Conservation (phyloP, 176 grass and related monocot species). For the Eragrostis curvula region DNA sequence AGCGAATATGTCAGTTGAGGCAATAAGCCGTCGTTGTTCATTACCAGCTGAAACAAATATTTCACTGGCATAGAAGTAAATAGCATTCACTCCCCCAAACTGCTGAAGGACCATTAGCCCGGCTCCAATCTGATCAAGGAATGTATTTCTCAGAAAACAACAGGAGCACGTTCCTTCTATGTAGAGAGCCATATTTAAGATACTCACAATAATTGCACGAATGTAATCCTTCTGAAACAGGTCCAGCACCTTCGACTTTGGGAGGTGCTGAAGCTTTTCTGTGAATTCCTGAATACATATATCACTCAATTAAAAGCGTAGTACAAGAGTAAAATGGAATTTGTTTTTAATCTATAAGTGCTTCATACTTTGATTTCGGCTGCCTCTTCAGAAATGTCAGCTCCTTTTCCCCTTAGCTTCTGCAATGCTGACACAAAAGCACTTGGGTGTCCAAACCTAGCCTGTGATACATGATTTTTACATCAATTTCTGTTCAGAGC, state of each 20-base stretch:
- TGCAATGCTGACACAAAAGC: constrained; percentile 55
- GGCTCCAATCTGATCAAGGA: constrained; percentile 60
- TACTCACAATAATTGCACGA: constrained; percentile 62
- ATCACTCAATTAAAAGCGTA: neutral
- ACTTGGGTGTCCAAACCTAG: constrained; percentile 44
- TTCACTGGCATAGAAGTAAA: constrained; percentile 85
- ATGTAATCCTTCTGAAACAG: constrained; percentile 81
- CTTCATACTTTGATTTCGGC: constrained; percentile 68
- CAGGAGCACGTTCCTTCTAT: neutral
- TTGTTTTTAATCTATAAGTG: constrained; percentile 2
- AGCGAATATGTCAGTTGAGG: neutral
- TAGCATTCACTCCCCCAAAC: constrained; percentile 92
- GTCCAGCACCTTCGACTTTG: constrained; percentile 63
- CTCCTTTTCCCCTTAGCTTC: constrained; percentile 62
- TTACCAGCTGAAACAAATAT: constrained; percentile 96
- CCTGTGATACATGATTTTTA: constrained; percentile 39
- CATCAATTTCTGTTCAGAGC: neutral
- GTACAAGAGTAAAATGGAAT: neutral
- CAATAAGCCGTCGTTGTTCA: constrained; percentile 2
- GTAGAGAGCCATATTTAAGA: constrained; percentile 2
- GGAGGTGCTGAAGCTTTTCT: constrained; percentile 54
- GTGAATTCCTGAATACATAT: constrained; percentile 66
- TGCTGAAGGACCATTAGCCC: constrained; percentile 92
- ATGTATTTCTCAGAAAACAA: neutral
- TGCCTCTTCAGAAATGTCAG: constrained; percentile 70